A percentile compares a stretch with the other conserved stretches of the same genome.
phyloP scores from a whole-genome alignment of 148 eudicot species.

The Spergularia bocconei region DNA sequence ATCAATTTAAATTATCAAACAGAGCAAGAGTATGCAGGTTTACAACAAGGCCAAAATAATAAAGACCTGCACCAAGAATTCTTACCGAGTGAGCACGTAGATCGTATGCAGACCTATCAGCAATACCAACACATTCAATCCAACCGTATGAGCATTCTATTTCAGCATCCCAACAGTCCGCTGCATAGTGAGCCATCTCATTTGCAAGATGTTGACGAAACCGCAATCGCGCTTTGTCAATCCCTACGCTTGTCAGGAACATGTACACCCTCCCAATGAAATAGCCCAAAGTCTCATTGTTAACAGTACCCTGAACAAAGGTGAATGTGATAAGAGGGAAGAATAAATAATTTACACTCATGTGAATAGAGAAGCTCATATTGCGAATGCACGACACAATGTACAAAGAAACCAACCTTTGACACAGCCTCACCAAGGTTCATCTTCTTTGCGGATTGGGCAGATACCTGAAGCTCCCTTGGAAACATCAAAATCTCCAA shows the following conservation, averaged over 20 bases:
- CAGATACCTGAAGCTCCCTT: slow-evolving; percentile 88
- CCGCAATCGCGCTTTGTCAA: slow-evolving; percentile 74
- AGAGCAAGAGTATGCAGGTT: neutral
- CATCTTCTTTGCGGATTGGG: slow-evolving; percentile 62
- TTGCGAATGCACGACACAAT: neutral
- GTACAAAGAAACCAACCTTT: slow-evolving; percentile 47
- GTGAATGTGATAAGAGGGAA: slow-evolving; percentile 7
- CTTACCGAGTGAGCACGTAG: slow-evolving; percentile 87
- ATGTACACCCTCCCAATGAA: slow-evolving; percentile 92
- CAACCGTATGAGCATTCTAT: slow-evolving; percentile 93
- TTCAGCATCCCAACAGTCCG: slow-evolving; percentile 99
- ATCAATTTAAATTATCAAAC: neutral
- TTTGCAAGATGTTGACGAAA: slow-evolving; percentile 96
- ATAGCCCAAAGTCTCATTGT: slow-evolving; percentile 89
- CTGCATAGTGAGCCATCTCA: slow-evolving; percentile 99
- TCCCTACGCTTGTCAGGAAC: slow-evolving; percentile 78
- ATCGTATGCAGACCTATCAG: slow-evolving; percentile 93
- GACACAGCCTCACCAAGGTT: slow-evolving; percentile 67
- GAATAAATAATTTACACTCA: neutral
- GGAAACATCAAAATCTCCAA: slow-evolving; percentile 91
- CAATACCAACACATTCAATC: slow-evolving; percentile 99
- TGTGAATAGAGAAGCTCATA: neutral
- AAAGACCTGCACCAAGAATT: neutral
- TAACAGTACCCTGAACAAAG: slow-evolving; percentile 65
- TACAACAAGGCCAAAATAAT: neutral